Evolutionary conservation across 495 filamentous ascomycete species (phyloP), one percentile per base, ranked within the genome.

Genomic region (Hamigera avellanea): DNA sequence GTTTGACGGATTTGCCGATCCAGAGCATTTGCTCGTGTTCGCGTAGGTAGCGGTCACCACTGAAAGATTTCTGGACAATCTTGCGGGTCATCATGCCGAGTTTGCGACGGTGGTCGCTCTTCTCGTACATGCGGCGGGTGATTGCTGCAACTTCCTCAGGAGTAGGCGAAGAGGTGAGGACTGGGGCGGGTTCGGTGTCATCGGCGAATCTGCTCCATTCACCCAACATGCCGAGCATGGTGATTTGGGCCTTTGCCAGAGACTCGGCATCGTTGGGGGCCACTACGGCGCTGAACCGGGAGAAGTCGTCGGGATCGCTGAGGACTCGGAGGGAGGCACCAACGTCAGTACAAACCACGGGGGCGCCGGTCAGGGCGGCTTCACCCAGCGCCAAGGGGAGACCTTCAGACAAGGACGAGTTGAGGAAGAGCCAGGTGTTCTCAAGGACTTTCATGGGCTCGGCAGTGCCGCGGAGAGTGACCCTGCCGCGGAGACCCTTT

Each of bases 1-100:
- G 48, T 33, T 64, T 64, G 16, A 46, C 46, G 6, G 56, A 53
- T 49, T 77, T 77, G 23, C 70, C 70, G 23, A 78, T 69, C 75
- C 75, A 80, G 14, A 77, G 67, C 75, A 78, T 78, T 49, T 81
- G 76, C 49, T 81, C 76, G 47, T 81, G 76, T 49, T 81, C 76
- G 17, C 76, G 66, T 10, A 81, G 65, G 42, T 80, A 81, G 0
- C 77, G 61, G 29, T 77, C 72, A 3, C 70, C 70, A 19, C 67
- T 69, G 53, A 81, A 80, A 9, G 64, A 70, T 36, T 71, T 72
- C 34, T 75, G 69, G 3, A 80, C 76, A 39, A 76, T 76, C 19
- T 65, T 54, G 14, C 76, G 58, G 0, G 69, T 72, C 46, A 67
- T 65, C 75, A 81, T 72, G 25, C 76, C 76, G 9, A 81, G 61